Percentiles rank a stretch among this genome's conserved stretches.
phyloP scores from a whole-genome alignment of 495 filamentous ascomycete genomes.

The Oleoguttula mirabilis region DNA sequence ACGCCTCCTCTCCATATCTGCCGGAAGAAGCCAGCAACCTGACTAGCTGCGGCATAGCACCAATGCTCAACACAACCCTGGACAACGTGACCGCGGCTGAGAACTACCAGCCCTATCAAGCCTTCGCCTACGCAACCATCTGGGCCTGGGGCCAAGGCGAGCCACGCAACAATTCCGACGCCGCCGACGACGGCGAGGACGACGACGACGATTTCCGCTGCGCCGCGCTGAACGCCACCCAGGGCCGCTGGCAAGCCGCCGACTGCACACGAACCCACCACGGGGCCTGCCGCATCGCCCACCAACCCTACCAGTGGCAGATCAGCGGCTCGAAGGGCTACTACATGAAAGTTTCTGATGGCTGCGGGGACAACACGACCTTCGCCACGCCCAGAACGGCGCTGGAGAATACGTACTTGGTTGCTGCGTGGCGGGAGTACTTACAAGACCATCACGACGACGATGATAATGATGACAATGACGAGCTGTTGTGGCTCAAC shows the following conservation, averaged over 20 bases:
- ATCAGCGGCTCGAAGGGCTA: slow-evolving; percentile 31
- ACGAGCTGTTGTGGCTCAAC: slow-evolving; percentile 39
- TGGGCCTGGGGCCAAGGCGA: slow-evolving; percentile 51
- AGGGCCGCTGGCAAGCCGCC: slow-evolving; percentile 44
- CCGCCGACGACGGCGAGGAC: slow-evolving; percentile 20
- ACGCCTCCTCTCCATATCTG: slow-evolving; percentile 22
- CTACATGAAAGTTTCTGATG: slow-evolving; percentile 36
- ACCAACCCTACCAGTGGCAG: slow-evolving; percentile 43
- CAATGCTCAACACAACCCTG: slow-evolving; percentile 43
- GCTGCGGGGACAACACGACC: slow-evolving; percentile 14
- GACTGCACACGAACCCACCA: slow-evolving; percentile 41
- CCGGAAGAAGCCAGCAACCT: slow-evolving; percentile 27
- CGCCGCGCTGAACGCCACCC: slow-evolving; percentile 36
- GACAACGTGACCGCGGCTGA: slow-evolving; percentile 40
- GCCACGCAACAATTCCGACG: slow-evolving; percentile 34
- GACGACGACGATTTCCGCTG: slow-evolving; percentile 35
- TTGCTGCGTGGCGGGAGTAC: slow-evolving; percentile 21
- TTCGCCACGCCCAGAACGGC: slow-evolving; percentile 47
- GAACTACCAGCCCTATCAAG: slow-evolving; percentile 37
- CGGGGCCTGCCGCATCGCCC: slow-evolving; percentile 42
- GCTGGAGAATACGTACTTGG: slow-evolving; percentile 49
- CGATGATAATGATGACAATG: slow-evolving; percentile 15
- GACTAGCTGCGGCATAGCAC: slow-evolving; percentile 47
- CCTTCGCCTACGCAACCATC: slow-evolving; percentile 37
- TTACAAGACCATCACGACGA: no score